Evolutionary conservation across 2,329 filamentous ascomycete species (phyloP).

Genomic region (Aschersonia sp.): DNA sequence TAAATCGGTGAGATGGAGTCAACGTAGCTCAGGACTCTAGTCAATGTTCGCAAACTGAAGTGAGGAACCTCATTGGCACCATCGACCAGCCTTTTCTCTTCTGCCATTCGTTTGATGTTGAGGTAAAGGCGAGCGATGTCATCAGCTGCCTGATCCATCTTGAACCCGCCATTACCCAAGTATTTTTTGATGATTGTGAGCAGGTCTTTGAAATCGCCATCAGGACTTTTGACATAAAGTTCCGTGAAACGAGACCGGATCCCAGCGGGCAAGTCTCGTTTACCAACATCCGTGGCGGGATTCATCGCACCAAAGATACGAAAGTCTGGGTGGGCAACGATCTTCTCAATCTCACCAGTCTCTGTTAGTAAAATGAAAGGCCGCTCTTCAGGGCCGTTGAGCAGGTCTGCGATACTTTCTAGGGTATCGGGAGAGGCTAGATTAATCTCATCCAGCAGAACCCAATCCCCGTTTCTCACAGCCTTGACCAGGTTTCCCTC

Average conservation of each 20-base stretch:
- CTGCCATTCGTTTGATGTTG: conserved; percentile 68
- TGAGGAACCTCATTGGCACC: conserved; percentile 92
- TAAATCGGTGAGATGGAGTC: conserved; percentile 73
- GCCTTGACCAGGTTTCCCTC: conserved; percentile 95
- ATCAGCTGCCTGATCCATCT: conserved; percentile 58
- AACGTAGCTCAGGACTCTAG: conserved; percentile 78
- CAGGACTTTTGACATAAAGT: conserved; percentile 83
- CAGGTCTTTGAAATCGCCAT: conserved; percentile 74
- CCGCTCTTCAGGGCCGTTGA: conserved; percentile 55
- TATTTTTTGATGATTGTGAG: conserved; percentile 82
- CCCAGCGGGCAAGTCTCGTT: conserved; percentile 80
- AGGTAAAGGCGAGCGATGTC: conserved; percentile 82
- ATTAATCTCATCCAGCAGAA: conserved; percentile 94
- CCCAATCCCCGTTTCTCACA: conserved; percentile 92
- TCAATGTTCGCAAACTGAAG: conserved; percentile 90
- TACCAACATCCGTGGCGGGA: conserved; percentile 91
- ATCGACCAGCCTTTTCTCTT: conserved; percentile 71
- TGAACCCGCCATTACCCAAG: conserved; percentile 55
- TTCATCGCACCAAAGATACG: conserved; percentile 99
- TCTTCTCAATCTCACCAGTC: conserved; percentile 81
- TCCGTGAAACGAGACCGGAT: conserved; percentile 90
- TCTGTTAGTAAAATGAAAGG: conserved; percentile 86
- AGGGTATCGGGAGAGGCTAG: conserved; percentile 87
- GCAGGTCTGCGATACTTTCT: conserved; percentile 80
- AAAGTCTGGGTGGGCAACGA: conserved; percentile 83